phyloP scores from a whole-genome alignment of 495 filamentous ascomycete species.

The Lasiosphaeria miniovina region DNA sequence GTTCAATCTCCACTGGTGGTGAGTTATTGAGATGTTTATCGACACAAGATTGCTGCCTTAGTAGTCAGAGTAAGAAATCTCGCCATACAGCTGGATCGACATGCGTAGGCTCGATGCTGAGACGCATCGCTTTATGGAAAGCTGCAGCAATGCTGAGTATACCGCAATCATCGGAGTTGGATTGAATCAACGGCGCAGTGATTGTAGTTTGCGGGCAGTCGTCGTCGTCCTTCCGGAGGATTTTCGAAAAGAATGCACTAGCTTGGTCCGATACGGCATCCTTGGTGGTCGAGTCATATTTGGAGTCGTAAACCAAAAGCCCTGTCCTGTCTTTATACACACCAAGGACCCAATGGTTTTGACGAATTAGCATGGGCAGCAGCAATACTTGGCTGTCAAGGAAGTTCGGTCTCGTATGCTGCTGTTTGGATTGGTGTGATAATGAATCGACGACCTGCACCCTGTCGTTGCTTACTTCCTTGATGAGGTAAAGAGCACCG shows the following conservation, averaged over 20 bases:
- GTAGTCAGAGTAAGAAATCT: constrained; percentile 4
- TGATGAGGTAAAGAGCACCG: constrained; percentile 8
- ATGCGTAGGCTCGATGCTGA: constrained; percentile 7
- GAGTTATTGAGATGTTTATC: neutral
- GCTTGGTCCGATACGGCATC: constrained; percentile 1
- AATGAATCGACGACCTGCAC: constrained; percentile 6
- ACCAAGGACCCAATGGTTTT: constrained; percentile 8
- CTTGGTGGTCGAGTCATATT: neutral
- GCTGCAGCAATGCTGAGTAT: constrained; percentile 9
- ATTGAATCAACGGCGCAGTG: constrained; percentile 7
- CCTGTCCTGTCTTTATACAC: constrained; percentile 5
- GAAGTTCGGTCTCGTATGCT: neutral
- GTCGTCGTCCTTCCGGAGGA: neutral
- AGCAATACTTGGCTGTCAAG: neutral
- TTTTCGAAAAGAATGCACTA: constrained; percentile 5
- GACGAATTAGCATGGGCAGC: constrained; percentile 8
- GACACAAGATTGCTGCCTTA: constrained; percentile 1
- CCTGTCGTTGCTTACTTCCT: constrained; percentile 1
- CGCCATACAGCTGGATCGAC: constrained; percentile 8
- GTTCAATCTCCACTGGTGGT: constrained; percentile 1
- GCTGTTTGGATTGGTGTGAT: neutral
- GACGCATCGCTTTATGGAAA: constrained; percentile 4
- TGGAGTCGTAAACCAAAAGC: constrained; percentile 9
- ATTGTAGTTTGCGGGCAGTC: constrained; percentile 5
- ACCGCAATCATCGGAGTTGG: constrained; percentile 3